A percentile compares a stretch with the other conserved stretches of the same genome.
phyloP scores from a whole-genome alignment of 306 rosid species.

The Gillenia trifoliata region DNA sequence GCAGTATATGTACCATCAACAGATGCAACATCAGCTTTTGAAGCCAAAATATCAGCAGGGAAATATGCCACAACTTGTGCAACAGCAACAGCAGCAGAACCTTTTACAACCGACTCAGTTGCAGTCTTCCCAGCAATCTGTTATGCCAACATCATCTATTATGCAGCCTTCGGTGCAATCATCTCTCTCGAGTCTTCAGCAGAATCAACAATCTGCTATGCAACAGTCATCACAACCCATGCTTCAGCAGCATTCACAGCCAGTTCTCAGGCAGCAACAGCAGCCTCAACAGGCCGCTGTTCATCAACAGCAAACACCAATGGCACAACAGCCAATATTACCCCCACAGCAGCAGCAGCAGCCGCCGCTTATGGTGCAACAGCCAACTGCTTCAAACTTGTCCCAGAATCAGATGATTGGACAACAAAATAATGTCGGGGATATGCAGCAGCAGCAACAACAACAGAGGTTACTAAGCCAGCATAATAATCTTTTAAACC shows the following conservation, averaged over 20 bases:
- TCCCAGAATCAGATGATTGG: constrained; percentile 65
- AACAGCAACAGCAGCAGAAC: constrained; percentile 65
- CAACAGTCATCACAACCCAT: constrained; percentile 68
- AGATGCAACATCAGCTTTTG: constrained; percentile 37
- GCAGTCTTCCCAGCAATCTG: constrained; percentile 78
- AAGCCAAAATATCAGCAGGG: constrained; percentile 59
- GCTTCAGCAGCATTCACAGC: constrained; percentile 76
- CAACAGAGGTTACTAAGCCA: constrained; percentile 67
- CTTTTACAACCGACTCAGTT: constrained; percentile 64
- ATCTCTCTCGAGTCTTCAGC: constrained; percentile 59
- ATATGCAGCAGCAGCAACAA: constrained; percentile 65
- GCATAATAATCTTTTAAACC: constrained; percentile 63
- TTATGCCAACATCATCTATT: constrained; percentile 60
- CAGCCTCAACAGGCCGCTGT: constrained; percentile 59
- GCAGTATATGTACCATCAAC: constrained; percentile 60
- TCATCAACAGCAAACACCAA: constrained; percentile 65
- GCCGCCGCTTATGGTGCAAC: constrained; percentile 57
- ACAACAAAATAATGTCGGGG: constrained; percentile 63
- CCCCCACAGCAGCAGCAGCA: constrained; percentile 67
- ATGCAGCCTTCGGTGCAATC: constrained; percentile 65
- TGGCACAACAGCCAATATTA: constrained; percentile 54
- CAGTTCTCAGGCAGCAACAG: constrained; percentile 74
- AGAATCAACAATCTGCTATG: constrained; percentile 60
- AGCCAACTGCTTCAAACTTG: constrained; percentile 57
- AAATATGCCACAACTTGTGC: constrained; percentile 39